Conservation (phyloP, 257 asterid genomes). For the Solanum commersonii region DNA sequence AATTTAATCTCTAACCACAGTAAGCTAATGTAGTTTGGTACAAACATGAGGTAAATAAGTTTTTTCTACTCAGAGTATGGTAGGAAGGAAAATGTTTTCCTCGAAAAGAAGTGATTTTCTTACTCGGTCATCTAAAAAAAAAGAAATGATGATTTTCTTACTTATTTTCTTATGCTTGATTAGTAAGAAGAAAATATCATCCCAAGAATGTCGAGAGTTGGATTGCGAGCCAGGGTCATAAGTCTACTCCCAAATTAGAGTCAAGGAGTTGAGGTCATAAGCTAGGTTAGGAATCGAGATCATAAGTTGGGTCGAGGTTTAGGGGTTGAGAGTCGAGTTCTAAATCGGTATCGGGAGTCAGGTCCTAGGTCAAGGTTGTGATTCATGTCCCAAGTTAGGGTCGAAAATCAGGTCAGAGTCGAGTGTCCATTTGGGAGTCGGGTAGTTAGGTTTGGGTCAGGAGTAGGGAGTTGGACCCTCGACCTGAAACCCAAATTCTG, state of each 20-base stretch:
- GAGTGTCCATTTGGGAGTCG: background rate
- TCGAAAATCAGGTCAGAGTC: background rate
- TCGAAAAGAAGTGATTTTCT: background rate
- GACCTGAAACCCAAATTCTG: background rate
- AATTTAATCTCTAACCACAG: background rate
- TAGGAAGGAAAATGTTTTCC: background rate
- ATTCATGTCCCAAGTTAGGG: background rate
- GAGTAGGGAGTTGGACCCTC: background rate
- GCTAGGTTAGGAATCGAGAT: background rate
- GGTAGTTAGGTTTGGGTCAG: background rate
- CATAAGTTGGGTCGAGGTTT: background rate
- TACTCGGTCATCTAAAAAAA: background rate
- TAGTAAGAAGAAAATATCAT: too few species aligned
- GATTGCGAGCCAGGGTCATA: background rate
- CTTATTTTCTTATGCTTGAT: too few species aligned
- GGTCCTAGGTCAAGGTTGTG: background rate
- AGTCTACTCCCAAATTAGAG: background rate
- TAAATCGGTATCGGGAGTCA: background rate
- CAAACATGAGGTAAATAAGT: background rate
- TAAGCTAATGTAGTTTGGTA: background rate
- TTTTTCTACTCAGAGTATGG: background rate
- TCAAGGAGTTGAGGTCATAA: background rate
- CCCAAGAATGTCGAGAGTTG: background rate
- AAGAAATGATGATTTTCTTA: background rate
- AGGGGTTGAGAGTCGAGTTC: background rate